phyloP scores from a whole-genome alignment of 2,329 filamentous ascomycete genomes.

The Graphium sp. region DNA sequence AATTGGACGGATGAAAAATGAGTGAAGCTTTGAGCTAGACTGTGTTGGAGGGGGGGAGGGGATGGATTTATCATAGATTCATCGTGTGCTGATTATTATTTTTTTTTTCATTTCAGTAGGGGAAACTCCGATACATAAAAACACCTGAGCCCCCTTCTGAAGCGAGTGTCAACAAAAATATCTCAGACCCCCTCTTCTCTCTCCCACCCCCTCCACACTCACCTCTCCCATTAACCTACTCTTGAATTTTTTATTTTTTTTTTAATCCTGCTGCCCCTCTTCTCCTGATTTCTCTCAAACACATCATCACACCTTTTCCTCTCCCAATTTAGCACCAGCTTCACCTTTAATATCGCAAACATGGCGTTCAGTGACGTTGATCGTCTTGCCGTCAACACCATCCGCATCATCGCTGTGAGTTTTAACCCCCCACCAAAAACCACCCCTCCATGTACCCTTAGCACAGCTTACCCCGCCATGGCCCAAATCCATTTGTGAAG shows the following conservation, averaged over 20 bases:
- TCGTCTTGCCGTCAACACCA: slow-evolving; percentile 91
- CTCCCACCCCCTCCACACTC: slow-evolving; percentile 9
- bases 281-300: slow-evolving; percentile 8
- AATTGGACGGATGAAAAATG: too few species aligned
- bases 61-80: too few species aligned
- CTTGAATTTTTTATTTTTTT: slow-evolving; percentile 9
- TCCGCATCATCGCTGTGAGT: slow-evolving; percentile 88
- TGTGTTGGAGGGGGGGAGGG: too few species aligned
- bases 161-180: too few species aligned
- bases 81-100: slow-evolving; percentile 4
- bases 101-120: too few species aligned
- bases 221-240: slow-evolving; percentile 7
- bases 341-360: slow-evolving; percentile 21
- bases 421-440: slow-evolving; percentile 10
- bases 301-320: slow-evolving; percentile 7
- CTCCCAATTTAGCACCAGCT: slow-evolving; percentile 5
- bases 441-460: slow-evolving; percentile 9
- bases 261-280: slow-evolving; percentile 6
- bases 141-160: too few species aligned
- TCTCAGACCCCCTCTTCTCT: slow-evolving; percentile 12
- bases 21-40: too few species aligned
- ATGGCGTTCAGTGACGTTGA: slow-evolving; percentile 88
- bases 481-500: not conserved
- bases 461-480: slow-evolving; percentile 15
- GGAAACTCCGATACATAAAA: too few species aligned